Conservation (phyloP, 306 rosid genomes). For the Styphnolobium japonicum region DNA sequence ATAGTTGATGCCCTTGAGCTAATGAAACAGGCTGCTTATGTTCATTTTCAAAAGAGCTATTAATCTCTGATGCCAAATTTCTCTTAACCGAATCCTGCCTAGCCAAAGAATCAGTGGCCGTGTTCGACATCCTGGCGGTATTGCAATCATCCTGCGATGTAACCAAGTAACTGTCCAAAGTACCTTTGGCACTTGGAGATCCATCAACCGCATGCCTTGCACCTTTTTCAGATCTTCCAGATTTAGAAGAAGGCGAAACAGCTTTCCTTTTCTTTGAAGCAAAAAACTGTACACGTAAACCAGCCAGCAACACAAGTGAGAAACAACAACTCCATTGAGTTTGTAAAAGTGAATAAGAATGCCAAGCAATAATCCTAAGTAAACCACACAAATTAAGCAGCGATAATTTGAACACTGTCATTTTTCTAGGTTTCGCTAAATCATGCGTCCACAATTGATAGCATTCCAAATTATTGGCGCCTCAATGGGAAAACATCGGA, state of each 20-base stretch:
- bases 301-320: neutral
- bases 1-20: constrained; percentile 19
- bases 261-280: constrained; percentile 81
- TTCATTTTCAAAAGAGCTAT: constrained; percentile 39
- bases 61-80: constrained; percentile 49
- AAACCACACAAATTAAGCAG: neutral
- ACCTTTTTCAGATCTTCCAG: constrained; percentile 52
- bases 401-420: neutral
- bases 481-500: neutral
- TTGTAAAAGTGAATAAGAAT: neutral
- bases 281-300: constrained; percentile 58
- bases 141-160: constrained; percentile 46
- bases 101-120: constrained; percentile 11
- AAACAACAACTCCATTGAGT: neutral
- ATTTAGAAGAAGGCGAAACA: constrained; percentile 50
- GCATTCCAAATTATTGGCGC: neutral
- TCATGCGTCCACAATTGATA: neutral
- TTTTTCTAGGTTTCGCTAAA: neutral
- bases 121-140: constrained; percentile 3
- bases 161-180: constrained; percentile 60
- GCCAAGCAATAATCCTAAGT: neutral
- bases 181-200: constrained; percentile 72
- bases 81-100: constrained; percentile 46
- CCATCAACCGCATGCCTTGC: constrained; percentile 42
- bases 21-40: constrained; percentile 21